Evolutionary conservation across 306 rosid species (phyloP), one percentile per base, ranked within the genome.

Genomic region (Fragaria nilgerrensis): DNA sequence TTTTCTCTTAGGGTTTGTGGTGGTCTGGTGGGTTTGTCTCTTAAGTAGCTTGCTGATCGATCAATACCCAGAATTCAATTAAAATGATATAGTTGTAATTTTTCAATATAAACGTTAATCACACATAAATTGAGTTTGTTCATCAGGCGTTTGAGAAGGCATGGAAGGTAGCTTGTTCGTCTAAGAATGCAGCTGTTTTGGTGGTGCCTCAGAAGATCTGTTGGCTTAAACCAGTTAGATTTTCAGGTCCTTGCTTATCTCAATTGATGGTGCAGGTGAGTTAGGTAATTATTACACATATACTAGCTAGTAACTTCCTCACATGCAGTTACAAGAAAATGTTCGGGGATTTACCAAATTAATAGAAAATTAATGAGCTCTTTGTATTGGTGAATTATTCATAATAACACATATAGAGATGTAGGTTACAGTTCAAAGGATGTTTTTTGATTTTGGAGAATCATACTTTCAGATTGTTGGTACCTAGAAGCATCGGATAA

Each of bases 161-260:
- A 75, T 92, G 97, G 97, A 5, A 85, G 22, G 87, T 7, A 19
- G 96, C 86, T 22, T 92, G 97, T 86, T 82, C 87, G 43, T 78
- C 81, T 36, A 68, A 32, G 27, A 79, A 68, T 53, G 79, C 65
- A 80, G 86, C 87, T 73, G 68, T 78, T 50, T 9, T 81, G 20
- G 84, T 82, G 70, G 87, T 90, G 52, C 82, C 86, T 37, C 9
- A 75, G 70, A 79, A 78, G 29, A 86, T 29, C 29, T 92, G 85
- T 85, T 75, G 77, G 16, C 88, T 92, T 36, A 89, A 77, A 87
- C 96, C 91, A 56, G 79, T 85, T 29, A 84, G 63, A 79, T 90
- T 92, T 88, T 76, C 85, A 25, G 97, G 97, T 63, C 97, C 97
- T 64, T 90, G 97, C 83, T 79, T 79, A 84, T 85, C 94, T 58